These are phyloP conservation scores for Russula olivacea DNA, from an alignment of 768 basidiomycete genomes.

Conservation along the genomic window DNA sequence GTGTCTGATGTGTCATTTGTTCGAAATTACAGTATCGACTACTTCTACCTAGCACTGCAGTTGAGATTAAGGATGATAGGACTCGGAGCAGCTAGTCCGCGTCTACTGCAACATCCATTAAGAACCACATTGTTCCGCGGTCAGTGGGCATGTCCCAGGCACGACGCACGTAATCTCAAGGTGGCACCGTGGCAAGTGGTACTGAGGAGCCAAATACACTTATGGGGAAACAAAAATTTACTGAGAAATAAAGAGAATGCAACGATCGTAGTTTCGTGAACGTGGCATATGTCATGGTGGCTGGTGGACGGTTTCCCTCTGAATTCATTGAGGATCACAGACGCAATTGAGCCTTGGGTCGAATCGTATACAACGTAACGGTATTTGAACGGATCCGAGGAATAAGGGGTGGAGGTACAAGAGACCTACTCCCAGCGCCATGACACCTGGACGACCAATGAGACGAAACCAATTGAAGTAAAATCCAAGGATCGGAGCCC, in stretches of 20 bases:
- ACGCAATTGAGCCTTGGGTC: not conserved
- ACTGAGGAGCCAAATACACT: not conserved
- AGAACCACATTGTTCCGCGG: conserved; percentile 9
- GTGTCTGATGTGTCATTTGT: not conserved
- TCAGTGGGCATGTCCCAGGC: not conserved
- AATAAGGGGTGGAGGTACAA: not conserved
- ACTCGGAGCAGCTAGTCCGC: not conserved
- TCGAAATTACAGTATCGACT: not conserved
- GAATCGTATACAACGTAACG: not conserved
- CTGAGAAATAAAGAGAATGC: not conserved
- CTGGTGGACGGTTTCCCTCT: not conserved
- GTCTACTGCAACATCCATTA: not conserved
- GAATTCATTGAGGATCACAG: not conserved
- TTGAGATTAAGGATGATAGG: conserved; percentile 2
- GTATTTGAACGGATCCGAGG: not conserved
- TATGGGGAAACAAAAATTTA: not conserved
- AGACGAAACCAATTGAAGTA: not conserved
- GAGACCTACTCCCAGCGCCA: not conserved
- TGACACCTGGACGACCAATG: not conserved
- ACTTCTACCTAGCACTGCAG: not conserved
- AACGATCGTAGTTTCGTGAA: not conserved
- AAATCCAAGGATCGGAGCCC: not conserved
- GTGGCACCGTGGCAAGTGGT: too few relatives aligned
- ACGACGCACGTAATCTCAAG: not conserved
- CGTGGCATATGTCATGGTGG: not conserved